Base-by-base conservation (phyloP, 768 basidiomycete genomes). In the Paxillus rubicundulus region DNA sequence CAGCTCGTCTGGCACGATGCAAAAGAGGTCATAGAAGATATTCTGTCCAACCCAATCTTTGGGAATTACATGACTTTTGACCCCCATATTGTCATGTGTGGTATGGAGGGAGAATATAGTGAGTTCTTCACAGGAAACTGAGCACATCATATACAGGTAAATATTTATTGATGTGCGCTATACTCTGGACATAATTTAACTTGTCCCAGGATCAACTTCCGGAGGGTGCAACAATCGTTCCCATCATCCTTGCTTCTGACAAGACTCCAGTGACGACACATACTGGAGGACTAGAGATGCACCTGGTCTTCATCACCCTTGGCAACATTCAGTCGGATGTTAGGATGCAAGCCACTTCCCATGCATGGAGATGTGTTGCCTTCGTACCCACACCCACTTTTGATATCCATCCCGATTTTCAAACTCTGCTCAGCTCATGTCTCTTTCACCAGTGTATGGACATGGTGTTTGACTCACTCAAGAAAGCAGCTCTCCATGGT, bases 151-250 rank as follows among this genome's bases (percentile, higher is more conserved):
- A n/a, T n/a, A n/a, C n/a, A n/a, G n/a, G n/a, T n/a, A n/a, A n/a
- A 10, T 13, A 61, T 28, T 28, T 28, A 28, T n/a, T n/a, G n/a
- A n/a, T n/a, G n/a, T n/a, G n/a, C n/a, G n/a, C n/a, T n/a, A n/a
- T n/a, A n/a, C n/a, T n/a, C n/a, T n/a, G n/a, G n/a, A n/a, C n/a
- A n/a, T n/a, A n/a, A n/a, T n/a, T n/a, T n/a, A n/a, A n/a, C n/a
- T n/a, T n/a, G n/a, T n/a, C n/a, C 27, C 27, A 28, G 27, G 27
- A 28, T 28, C 27, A 28, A 28, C 27, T 28, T 28, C 4, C 8
- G 8, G 27, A 28, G 8, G 27, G 67, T 71, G 4, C 75, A 75
- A 2, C 56, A 75, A 30, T 78, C 74, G 21, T 28, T 9, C 24
- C 41, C 4, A 32, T 32, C 39, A 49, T 49, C 32, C 4, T 36